A percentile compares a stretch with the other conserved stretches of the same genome.
phyloP scores from a whole-genome alignment of 2,329 filamentous ascomycete genomes.

The Gnomoniopsis smithogilvyi region DNA sequence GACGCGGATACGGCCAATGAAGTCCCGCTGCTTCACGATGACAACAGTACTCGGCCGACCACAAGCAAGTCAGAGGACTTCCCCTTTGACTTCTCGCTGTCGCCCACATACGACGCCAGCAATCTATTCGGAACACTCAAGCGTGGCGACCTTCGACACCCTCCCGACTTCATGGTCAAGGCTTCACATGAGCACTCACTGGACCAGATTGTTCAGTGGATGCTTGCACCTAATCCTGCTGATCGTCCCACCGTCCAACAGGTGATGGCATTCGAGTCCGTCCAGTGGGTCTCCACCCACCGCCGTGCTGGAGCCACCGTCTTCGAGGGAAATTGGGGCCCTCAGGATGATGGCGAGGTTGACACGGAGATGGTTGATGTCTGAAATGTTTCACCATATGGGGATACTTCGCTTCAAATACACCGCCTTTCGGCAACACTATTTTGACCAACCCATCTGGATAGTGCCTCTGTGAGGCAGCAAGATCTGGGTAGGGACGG shows the following conservation, averaged over 20 bases:
- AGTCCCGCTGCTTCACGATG: constrained; percentile 12
- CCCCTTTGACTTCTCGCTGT: constrained; percentile 23
- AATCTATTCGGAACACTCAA: constrained; percentile 45
- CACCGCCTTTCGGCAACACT: constrained; percentile 13
- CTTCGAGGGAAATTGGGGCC: constrained; percentile 95
- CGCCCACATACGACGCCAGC: constrained; percentile 30
- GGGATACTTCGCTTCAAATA: constrained; percentile 19
- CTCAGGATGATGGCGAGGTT: constrained; percentile 50
- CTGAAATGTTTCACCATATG: constrained; percentile 30
- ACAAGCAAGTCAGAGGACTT: constrained; percentile 13
- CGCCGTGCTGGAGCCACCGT: constrained; percentile 88
- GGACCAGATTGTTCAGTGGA: constrained; percentile 80
- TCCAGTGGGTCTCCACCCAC: constrained; percentile 75
- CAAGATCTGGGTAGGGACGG: constrained; percentile 19
- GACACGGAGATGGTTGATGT: constrained; percentile 62
- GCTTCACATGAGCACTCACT: constrained; percentile 69
- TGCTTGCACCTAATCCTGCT: constrained; percentile 75
- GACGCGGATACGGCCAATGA: constrained; percentile 19
- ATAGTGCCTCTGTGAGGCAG: constrained; percentile 25
- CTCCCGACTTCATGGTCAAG: constrained; percentile 89
- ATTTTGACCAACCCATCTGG: constrained; percentile 30
- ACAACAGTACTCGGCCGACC: constrained; percentile 5
- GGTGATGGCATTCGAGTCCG: constrained; percentile 68
- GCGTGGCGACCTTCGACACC: constrained; percentile 52
- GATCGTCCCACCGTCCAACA: constrained; percentile 73